Percentiles rank a stretch among this genome's conserved stretches.
Conservation (phyloP, 768 basidiomycete genomes). For the Rhodotorula graminis region DNA sequence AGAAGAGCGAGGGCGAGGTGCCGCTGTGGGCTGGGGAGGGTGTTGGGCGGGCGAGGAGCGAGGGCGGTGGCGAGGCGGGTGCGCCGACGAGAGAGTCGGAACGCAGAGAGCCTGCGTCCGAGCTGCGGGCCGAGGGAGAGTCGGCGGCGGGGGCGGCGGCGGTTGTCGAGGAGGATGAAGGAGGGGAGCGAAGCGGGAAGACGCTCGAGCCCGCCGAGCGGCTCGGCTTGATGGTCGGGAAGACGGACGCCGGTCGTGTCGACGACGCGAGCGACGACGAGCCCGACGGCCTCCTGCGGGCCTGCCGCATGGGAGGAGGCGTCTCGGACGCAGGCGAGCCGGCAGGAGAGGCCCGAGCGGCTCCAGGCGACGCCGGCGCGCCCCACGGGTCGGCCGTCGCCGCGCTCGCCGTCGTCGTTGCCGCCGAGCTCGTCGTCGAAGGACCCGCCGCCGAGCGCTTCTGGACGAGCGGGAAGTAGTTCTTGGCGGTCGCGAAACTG, state of each 20-base stretch:
- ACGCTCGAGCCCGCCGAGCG: not conserved
- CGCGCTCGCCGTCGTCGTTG: too few species aligned
- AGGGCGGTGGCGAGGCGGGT: not conserved
- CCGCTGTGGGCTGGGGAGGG: not conserved
- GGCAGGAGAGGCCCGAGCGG: too few species aligned
- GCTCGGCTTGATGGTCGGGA: conserved; percentile 10
- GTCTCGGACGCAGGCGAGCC: not conserved
- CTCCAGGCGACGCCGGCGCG: too few species aligned
- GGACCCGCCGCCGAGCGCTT: not conserved
- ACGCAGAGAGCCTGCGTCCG: not conserved
- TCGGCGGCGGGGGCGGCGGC: not conserved
- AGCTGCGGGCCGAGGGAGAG: not conserved
- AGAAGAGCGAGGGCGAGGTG: not conserved
- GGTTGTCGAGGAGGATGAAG: not conserved
- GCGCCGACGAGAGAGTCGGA: not conserved
- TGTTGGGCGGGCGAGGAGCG: not conserved
- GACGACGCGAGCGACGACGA: not conserved
- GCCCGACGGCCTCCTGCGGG: not conserved
- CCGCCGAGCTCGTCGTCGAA: too few species aligned
- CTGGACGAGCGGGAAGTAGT: conserved; percentile 23
- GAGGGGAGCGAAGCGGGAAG: not conserved
- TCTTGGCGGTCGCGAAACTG: not conserved
- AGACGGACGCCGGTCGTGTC: not conserved
- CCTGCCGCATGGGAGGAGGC: not conserved
- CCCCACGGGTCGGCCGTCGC: too few species aligned